Conservation (phyloP, 2,329 filamentous ascomycete species). For the Penicillium corylophilum region DNA sequence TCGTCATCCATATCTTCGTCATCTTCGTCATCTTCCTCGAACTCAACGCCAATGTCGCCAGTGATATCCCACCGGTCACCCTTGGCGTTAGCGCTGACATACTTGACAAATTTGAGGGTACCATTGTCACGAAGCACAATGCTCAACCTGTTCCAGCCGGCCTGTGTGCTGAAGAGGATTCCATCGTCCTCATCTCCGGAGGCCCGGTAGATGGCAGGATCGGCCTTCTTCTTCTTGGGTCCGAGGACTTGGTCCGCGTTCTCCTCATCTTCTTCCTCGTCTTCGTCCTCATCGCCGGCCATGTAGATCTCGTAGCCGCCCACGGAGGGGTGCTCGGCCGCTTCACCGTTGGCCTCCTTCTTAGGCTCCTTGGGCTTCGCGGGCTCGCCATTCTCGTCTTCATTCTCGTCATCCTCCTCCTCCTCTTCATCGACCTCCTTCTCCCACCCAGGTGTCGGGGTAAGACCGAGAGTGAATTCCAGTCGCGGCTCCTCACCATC, state of each 20-base stretch:
- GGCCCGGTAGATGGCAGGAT: conserved; percentile 85
- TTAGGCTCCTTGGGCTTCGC: conserved; percentile 35
- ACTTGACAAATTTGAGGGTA: conserved; percentile 91
- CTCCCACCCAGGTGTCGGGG: conserved; percentile 82
- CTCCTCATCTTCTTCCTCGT: conserved; percentile 51
- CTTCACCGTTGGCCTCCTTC: conserved; percentile 27
- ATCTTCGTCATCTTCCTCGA: conserved; percentile 51
- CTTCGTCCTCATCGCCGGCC: conserved; percentile 72
- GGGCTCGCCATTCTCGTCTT: conserved; percentile 28
- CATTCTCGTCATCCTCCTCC: conserved; percentile 43
- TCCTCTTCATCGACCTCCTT: conserved; percentile 61
- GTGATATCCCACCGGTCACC: conserved; percentile 93
- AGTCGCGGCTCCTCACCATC: conserved; percentile 69
- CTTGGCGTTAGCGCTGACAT: conserved; percentile 76
- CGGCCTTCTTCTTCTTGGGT: conserved; percentile 45
- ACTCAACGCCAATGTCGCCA: conserved; percentile 71
- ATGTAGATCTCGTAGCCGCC: conserved; percentile 74
- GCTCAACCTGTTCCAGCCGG: conserved; percentile 85
- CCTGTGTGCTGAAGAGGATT: conserved; percentile 66
- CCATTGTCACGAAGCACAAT: conserved; percentile 86
- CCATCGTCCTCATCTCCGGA: conserved; percentile 70
- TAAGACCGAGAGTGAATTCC: conserved; percentile 84
- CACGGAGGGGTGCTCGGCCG: conserved; percentile 39
- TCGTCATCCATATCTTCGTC: conserved; percentile 32
- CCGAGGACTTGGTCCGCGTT: conserved; percentile 33